Evolutionary conservation across 2,329 filamentous ascomycete genomes (phyloP).

Genomic region (Trichoderma citrinoviride): DNA sequence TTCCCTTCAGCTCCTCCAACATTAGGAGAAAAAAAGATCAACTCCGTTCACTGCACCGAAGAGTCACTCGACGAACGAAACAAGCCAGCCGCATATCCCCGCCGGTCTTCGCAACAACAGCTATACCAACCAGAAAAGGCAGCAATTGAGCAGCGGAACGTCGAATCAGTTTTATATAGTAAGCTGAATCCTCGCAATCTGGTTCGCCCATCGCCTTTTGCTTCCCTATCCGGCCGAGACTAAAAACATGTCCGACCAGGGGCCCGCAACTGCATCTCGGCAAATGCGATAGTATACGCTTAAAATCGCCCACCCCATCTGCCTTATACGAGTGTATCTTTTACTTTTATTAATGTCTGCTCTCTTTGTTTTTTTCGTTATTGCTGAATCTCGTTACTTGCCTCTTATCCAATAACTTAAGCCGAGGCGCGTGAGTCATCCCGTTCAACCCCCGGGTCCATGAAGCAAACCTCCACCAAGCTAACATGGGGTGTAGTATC

Average conservation of each 20-base stretch:
- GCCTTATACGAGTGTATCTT: neutral
- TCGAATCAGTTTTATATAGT: no score
- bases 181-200: no score
- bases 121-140: no score
- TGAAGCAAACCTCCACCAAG: no score
- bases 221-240: slow-evolving; percentile 3
- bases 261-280: slow-evolving; percentile 7
- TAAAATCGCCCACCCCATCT: neutral
- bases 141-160: no score
- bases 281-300: neutral
- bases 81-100: no score
- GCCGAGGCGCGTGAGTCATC: neutral
- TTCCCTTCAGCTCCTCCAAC: neutral
- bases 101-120: no score
- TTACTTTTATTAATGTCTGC: neutral
- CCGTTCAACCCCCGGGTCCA: neutral
- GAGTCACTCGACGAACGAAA: neutral
- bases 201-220: slow-evolving; percentile 6
- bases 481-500: no score
- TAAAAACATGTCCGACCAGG: neutral
- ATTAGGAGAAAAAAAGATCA: neutral
- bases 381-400: no score
- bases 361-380: neutral
- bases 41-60: neutral
- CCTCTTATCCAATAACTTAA: no score